A percentile compares a stretch with the other conserved stretches of the same genome.
Conservation (phyloP, 495 filamentous ascomycete species). For the Annulohypoxylon bovei region DNA sequence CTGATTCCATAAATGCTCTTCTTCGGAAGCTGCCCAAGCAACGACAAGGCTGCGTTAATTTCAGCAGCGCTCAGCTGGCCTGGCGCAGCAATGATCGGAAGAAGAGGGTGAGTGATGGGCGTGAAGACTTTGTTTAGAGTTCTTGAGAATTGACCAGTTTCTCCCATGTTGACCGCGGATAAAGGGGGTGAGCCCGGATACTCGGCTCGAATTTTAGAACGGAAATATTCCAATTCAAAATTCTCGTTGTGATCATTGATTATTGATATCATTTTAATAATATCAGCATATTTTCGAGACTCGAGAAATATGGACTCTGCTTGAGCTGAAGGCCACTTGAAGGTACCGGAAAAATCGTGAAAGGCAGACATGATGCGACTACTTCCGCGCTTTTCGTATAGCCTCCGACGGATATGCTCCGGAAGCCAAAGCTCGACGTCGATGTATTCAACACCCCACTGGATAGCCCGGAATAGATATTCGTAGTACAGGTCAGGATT, state of each 20-base stretch:
- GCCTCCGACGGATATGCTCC: conserved; percentile 71
- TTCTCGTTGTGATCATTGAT: conserved; percentile 81
- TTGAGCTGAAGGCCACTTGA: conserved; percentile 79
- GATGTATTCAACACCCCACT: conserved; percentile 89
- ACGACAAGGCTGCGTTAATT: conserved; percentile 79
- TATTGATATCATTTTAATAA: conserved; percentile 89
- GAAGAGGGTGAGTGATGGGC: conserved; percentile 83
- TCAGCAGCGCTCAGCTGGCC: conserved; percentile 85
- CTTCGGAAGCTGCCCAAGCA: conserved; percentile 82
- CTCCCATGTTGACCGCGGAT: conserved; percentile 88
- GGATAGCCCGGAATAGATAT: conserved; percentile 79
- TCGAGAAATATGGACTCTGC: conserved; percentile 74
- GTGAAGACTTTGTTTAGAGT: conserved; percentile 85
- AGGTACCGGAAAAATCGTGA: conserved; percentile 83
- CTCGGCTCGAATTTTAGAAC: conserved; percentile 73
- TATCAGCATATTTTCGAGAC: conserved; percentile 78
- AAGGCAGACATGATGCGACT: conserved; percentile 87
- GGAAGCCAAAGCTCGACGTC: conserved; percentile 89
- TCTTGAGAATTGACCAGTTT: conserved; percentile 81
- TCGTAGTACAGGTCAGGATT: conserved; percentile 76
- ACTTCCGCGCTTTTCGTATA: conserved; percentile 76
- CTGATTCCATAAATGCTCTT: conserved; percentile 83
- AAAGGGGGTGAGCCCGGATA: conserved; percentile 72
- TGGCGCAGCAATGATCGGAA: conserved; percentile 85
- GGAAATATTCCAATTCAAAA: conserved; percentile 88